phyloP scores from a whole-genome alignment of 192 early-diverging fungal genomes.

The Coemansia sp. region DNA sequence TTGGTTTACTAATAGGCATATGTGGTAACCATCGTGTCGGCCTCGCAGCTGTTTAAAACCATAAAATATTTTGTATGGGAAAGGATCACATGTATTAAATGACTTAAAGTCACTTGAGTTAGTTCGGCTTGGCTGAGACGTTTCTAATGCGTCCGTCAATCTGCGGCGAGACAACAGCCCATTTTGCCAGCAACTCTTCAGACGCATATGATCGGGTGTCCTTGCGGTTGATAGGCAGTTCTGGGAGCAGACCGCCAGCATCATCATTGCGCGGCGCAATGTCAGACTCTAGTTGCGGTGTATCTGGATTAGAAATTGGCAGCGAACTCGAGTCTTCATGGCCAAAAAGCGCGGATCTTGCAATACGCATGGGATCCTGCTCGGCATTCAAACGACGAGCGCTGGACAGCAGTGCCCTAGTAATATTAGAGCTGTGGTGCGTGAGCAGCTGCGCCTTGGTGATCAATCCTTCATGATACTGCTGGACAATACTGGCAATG shows the following conservation, averaged over 20 bases:
- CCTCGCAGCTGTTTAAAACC: too few species aligned
- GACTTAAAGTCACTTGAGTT: background rate
- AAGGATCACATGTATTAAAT: too few species aligned
- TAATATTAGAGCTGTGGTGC: slow-evolving; percentile 13
- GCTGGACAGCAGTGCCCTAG: slow-evolving; percentile 26
- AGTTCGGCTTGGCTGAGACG: background rate
- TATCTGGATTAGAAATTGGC: slow-evolving; percentile 8
- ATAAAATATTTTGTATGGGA: too few species aligned
- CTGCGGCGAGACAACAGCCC: slow-evolving; percentile 57
- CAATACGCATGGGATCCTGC: slow-evolving; percentile 29
- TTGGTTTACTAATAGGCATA: too few species aligned
- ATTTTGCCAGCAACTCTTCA: slow-evolving; percentile 51
- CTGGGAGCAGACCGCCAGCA: slow-evolving; percentile 29
- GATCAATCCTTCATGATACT: slow-evolving; percentile 23
- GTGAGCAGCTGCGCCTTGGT: slow-evolving; percentile 14
- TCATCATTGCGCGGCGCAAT: slow-evolving; percentile 30
- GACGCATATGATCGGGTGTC: slow-evolving; percentile 23
- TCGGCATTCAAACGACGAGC: slow-evolving; percentile 24
- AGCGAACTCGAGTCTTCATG: slow-evolving; percentile 25
- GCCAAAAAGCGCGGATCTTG: slow-evolving; percentile 42
- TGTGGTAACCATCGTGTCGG: too few species aligned
- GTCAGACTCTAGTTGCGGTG: slow-evolving; percentile 9
- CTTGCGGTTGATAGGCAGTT: slow-evolving; percentile 40
- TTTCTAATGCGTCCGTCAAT: slow-evolving; percentile 56
- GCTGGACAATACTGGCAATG: slow-evolving; percentile 21